Percentiles rank a stretch among this genome's conserved stretches.
These are phyloP conservation scores for Anthostomella pinea DNA, from an alignment of 2,329 filamentous ascomycete species.

Conservation along the genomic window DNA sequence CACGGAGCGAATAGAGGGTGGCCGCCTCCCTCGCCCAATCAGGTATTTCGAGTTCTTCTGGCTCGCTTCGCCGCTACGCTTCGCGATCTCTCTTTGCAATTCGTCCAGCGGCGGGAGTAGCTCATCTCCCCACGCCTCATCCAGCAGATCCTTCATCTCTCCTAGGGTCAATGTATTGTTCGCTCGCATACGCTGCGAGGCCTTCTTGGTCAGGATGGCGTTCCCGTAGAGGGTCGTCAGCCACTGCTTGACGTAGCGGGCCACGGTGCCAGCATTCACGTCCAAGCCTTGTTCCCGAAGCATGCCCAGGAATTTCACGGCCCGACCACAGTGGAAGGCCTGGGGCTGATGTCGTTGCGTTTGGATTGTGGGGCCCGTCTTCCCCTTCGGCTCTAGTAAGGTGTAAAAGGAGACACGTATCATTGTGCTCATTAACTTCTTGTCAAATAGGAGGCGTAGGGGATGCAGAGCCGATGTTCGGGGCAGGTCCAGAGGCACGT, in stretches of 20 bases:
- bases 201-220: constrained; percentile 14
- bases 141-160: constrained; percentile 35
- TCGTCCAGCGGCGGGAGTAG: constrained; percentile 31
- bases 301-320: constrained; percentile 33
- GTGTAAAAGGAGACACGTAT: constrained; percentile 46
- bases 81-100: constrained; percentile 26
- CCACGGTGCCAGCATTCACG: constrained; percentile 21
- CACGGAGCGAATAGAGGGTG: no score
- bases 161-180: constrained; percentile 29
- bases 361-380: constrained; percentile 5
- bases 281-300: constrained; percentile 32
- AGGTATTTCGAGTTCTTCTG: constrained; percentile 13
- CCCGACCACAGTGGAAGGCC: constrained; percentile 30
- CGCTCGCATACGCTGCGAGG: constrained; percentile 18
- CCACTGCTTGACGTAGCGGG: constrained; percentile 27
- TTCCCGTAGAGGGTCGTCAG: constrained; percentile 35
- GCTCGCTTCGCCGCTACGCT: constrained; percentile 12
- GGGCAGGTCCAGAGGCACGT: constrained; percentile 42
- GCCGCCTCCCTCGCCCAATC: constrained; percentile 8
- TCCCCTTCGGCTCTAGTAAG: constrained; percentile 23
- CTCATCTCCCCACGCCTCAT: constrained; percentile 35
- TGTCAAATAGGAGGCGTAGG: constrained; percentile 44
- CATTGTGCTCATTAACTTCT: constrained; percentile 37
- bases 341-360: constrained; percentile 8
- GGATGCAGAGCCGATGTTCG: constrained; percentile 43